phyloP scores from a whole-genome alignment of 352 stramenopile species.

The Globisporangium megalacanthum region DNA sequence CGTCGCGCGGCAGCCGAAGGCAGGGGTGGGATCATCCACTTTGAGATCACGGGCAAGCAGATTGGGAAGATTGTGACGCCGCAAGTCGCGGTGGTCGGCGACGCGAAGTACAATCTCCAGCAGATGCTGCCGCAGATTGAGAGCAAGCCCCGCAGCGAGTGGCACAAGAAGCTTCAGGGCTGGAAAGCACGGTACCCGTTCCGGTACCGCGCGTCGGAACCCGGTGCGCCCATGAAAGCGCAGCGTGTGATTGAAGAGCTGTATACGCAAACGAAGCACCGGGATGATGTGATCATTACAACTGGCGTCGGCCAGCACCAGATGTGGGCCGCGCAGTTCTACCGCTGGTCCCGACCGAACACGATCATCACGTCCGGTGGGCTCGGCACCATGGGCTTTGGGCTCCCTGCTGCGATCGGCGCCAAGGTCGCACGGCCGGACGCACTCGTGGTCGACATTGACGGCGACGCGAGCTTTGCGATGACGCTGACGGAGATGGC shows the following conservation, averaged over 20 bases:
- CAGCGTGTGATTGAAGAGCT: slow-evolving; percentile 93
- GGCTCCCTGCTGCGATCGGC: slow-evolving; percentile 91
- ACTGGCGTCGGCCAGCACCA: slow-evolving; percentile 96
- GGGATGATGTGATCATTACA: slow-evolving; percentile 91
- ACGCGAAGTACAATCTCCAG: slow-evolving; percentile 91
- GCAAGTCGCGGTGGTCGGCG: slow-evolving; percentile 69
- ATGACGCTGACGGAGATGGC: slow-evolving; percentile 97
- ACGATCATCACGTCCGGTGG: slow-evolving; percentile 93
- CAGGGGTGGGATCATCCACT: slow-evolving; percentile 94
- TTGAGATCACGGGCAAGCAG: slow-evolving; percentile 91
- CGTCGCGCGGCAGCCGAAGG: slow-evolving; percentile 87
- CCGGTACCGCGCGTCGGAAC: slow-evolving; percentile 74
- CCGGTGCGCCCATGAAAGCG: slow-evolving; percentile 85
- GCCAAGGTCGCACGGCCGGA: slow-evolving; percentile 91
- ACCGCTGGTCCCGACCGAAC: slow-evolving; percentile 93
- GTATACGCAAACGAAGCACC: slow-evolving; percentile 91
- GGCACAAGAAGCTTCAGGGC: slow-evolving; percentile 88
- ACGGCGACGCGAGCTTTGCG: slow-evolving; percentile 94
- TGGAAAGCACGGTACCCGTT: slow-evolving; percentile 93
- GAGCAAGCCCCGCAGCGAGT: slow-evolving; percentile 81
- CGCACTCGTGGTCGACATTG: slow-evolving; percentile 86
- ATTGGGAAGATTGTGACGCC: slow-evolving; percentile 83
- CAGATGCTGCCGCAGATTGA: slow-evolving; percentile 81
- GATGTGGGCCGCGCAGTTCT: slow-evolving; percentile 96
- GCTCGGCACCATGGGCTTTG: slow-evolving; percentile 95